Evolutionary conservation across 495 filamentous ascomycete genomes (phyloP), one percentile per base, ranked within the genome.

Genomic region (Penicillium herquei): DNA sequence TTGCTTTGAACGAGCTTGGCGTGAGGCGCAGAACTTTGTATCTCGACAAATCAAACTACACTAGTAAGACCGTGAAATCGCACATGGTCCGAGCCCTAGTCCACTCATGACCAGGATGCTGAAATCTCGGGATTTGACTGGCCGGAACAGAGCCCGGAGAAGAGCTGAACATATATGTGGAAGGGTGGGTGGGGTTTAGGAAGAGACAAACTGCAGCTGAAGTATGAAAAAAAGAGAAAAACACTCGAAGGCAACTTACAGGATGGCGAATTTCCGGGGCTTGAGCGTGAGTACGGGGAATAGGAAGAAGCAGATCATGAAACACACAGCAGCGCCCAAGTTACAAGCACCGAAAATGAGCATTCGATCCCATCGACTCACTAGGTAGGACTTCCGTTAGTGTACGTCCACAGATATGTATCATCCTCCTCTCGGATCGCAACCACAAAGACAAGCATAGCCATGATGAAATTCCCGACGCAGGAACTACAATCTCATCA

Each of bases 321-420:
- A 98, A 77, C 95, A 92, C 51, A 88, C 90, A 56, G 89, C 79
- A 49, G 94, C 93, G 49, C 88, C 93, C 58, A 96, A 69, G 68
- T 96, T 97, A 78, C 95, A 96, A 62, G 85, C 92, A 51, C 81
- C 87, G 68, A 98, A 98, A 52, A 97, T 83, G 63, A 98, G 78
- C 67, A 98, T 72, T 47, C 94, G 89, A 73, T 98, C 94, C 94
- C 94, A 98, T 69, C 94, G 84, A 71, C 91, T 96, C 78, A 98
- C 94, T 98, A 71, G 72, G 58, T 51, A 59, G 41, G 48, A 44
- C 55, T 54, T 26, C 30, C 31, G 61, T 70, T 67, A 69, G 65
- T 52, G 42, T 56, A 10, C 51, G 11, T 51, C 35, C n/a, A 13
- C 10, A 32, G n/a, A n/a, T n/a, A n/a, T n/a, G 34, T 17, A 16